Evolutionary conservation across 768 basidiomycete genomes (phyloP), one percentile per base, ranked within the genome.

Genomic region (Mycena metata): DNA sequence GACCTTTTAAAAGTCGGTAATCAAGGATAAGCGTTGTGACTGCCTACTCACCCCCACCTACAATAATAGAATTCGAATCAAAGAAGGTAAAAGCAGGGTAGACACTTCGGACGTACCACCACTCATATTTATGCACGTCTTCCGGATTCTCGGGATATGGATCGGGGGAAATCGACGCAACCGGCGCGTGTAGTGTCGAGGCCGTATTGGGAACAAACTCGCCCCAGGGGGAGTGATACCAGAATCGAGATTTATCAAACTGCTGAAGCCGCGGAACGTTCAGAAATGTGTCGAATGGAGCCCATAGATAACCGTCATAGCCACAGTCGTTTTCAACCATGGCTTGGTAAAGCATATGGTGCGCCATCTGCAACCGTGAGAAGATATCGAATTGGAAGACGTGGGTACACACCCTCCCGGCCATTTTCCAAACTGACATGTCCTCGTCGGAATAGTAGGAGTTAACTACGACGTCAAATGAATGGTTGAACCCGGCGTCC

Each of bases 261-360:
- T 49, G 46, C 35, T 60, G 59, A n/a, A 60, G 46, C 10, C 59
- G 59, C 5, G 59, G 59, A 16, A 60, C 59, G n/a, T 60, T 60
- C n/a, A 60, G 59, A 46, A 60, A 47, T 16, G 59, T 49, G 59
- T 60, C 59, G 59, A 60, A 60, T 21, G 59, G 59, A 5, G 59
- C 59, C 59, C 59, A 60, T 19, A 60, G 46, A 23, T 60, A 60
- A n/a, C 59, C 59, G 15, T 60, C 59, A 30, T 60, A 60, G 35
- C 47, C 59, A 16, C 59, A 60, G 10, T 35, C n/a, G 30, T 60
- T 60, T 30, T 60, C 59, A 17, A 21, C n/a, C 59, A 60, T 47
- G 30, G 23, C 59, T 35, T 60, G 59, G 30, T 50, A 60, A 2
- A 60, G 59, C 59, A 60, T 60, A 33, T 60, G 59, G 30, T 60